These are phyloP conservation scores for Elongisporangium senticosum DNA, from an alignment of 352 stramenopile species.

Conservation along the genomic window DNA sequence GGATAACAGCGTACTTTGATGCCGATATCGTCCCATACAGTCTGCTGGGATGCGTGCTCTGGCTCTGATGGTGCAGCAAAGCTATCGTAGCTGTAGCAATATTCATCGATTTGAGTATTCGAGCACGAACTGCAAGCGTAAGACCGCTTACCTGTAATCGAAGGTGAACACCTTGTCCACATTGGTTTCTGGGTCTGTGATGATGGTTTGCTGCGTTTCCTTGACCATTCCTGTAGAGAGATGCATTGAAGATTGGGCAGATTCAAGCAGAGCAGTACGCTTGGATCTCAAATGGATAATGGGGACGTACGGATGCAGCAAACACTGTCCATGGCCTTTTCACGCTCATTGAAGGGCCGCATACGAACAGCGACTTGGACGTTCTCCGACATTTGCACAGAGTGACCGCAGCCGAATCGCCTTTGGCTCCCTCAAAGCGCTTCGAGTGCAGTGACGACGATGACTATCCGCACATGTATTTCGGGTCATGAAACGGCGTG, in stretches of 20 bases:
- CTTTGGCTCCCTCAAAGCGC: not conserved
- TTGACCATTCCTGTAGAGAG: conserved; percentile 56
- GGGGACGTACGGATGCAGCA: conserved; percentile 55
- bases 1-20: conserved; percentile 32
- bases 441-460: not conserved
- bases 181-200: conserved; percentile 75
- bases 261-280: not conserved
- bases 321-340: conserved; percentile 65
- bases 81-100: conserved; percentile 67
- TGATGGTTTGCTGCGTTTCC: conserved; percentile 77
- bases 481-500: not conserved
- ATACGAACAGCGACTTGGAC: conserved; percentile 81
- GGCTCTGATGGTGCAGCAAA: conserved; percentile 51
- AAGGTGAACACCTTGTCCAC: conserved; percentile 81
- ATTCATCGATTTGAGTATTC: not conserved
- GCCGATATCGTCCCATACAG: conserved; percentile 83
- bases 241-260: not conserved
- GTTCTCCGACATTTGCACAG: conserved; percentile 62
- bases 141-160: conserved; percentile 63
- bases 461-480: not conserved
- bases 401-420: not conserved
- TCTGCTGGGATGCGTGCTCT: conserved; percentile 71
- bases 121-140: not conserved
- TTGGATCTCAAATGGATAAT: not conserved
- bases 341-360: conserved; percentile 77